Base-by-base conservation (phyloP, 257 asterid species). In the Ocimum tenuiflorum region DNA sequence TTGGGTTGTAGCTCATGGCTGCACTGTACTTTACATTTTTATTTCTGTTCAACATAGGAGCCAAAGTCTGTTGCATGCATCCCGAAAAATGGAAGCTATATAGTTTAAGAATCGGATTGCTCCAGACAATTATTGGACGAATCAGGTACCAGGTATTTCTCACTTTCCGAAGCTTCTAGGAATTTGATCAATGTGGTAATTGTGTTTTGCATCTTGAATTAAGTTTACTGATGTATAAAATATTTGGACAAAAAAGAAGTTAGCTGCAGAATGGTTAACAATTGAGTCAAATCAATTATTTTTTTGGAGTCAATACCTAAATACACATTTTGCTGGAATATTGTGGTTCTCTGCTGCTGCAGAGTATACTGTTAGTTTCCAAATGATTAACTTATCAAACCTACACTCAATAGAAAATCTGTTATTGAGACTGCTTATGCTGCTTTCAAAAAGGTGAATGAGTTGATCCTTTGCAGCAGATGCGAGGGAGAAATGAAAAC, bases 41-140 rank as follows among this genome's bases (percentile, higher is more conserved):
- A 4, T 39, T 57, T 19, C 29, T 61, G 49, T 77, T 71, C 67
- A 48, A 49, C 27, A 15, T 75, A 86, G 96, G 97, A 86, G 65
- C 47, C 72, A 20, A 78, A 56, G 65, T 42, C 79, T 68, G 88
- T 77, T 63, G 45, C 68, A 27, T 68, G 58, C 58, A 68, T 61
- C 77, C 91, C 72, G 74, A 94, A 84, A 67, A 85, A 72, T 70
- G 89, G 71, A 50, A 69, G 52, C 77, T 65, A 68, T 36, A 47
- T 73, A 61, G 81, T 55, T 74, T 91, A 80, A 77, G 79, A 78
- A 75, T 53, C 84, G 69, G 78, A 69, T 60, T 70, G 77, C 53
- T 76, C 82, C 60, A 71, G 83, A 17, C 80, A 67, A 67, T 48
- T 75, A 41, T 69, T 42, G 64, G 88, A 81, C 50, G 87, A 77